Percentiles rank a stretch among this genome's conserved stretches.
Evolutionary conservation across 106 monocot species (phyloP).

Genomic region (Chionographis japonica): DNA sequence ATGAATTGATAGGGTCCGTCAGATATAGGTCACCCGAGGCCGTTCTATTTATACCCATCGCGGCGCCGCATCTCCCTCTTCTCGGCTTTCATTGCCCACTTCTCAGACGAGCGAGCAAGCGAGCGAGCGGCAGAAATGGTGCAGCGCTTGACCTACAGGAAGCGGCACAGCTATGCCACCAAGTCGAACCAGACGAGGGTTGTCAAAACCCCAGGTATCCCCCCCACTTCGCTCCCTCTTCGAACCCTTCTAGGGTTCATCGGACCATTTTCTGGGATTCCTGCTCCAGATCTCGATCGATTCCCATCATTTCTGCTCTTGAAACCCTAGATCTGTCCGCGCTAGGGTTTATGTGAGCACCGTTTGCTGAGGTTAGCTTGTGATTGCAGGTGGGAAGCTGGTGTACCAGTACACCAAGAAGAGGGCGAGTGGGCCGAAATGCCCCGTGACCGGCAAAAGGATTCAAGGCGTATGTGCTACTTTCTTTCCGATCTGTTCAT

Average conservation of each 20-base stretch:
- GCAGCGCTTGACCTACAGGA: constrained; percentile 83
- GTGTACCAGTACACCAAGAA: constrained; percentile 91
- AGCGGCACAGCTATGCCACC: constrained; percentile 93
- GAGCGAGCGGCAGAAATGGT: constrained; percentile 44
- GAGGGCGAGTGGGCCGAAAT: constrained; percentile 87
- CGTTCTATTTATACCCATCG: constrained; percentile 3
- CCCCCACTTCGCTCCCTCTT: not conserved
- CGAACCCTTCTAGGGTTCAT: not conserved
- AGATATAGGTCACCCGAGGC: not conserved
- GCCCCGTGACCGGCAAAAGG: constrained; percentile 89
- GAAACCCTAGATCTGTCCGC: not conserved
- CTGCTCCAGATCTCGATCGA: constrained; percentile 2
- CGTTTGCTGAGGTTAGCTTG: constrained; percentile 6
- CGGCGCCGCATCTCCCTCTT: not conserved
- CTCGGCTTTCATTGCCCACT: not conserved
- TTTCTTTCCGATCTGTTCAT: too few species aligned
- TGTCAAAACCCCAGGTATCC: constrained; percentile 79
- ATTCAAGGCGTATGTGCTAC: constrained; percentile 72
- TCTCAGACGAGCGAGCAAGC: not conserved
- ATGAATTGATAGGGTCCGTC: constrained; percentile 4
- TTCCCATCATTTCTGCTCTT: not conserved
- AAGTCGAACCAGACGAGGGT: constrained; percentile 84
- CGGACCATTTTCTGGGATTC: too few species aligned
- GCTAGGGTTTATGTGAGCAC: not conserved
- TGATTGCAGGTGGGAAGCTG: constrained; percentile 62